Base-by-base conservation (phyloP, 2,329 filamentous ascomycete species). In the Diaporthe humulicola region DNA sequence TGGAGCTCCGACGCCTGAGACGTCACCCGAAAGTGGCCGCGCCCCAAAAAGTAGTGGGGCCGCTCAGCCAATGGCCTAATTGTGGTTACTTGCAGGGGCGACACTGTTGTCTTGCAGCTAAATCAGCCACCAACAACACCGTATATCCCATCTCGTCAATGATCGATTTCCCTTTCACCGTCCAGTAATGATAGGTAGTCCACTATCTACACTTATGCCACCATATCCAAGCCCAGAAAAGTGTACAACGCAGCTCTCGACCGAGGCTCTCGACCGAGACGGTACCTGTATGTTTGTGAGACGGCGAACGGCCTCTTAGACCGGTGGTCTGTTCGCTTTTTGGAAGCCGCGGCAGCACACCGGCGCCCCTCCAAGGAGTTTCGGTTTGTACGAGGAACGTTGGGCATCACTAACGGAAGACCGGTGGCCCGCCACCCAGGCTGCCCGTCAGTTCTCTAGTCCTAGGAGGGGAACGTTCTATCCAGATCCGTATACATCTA, bases 21-120 rank as follows among this genome's bases (percentile, higher is more conserved):
- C 69, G 73, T 74, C 73, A 74, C 69, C 56, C 61, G 61, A 61
- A n/a, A 50, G 45, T 45, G 30, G 56, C 22, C 57, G 54, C 42
- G 45, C 45, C 66, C 57, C 58, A 25, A 14, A 64, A 58, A 22
- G 38, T 36, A 45, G 67, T 54, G 71, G 71, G 52, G 28, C 28
- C 25, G 52, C 25, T 50, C 60, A 42, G 30, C 74, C 74, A 73
- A 75, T 73, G 52, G 71, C 66, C 56, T 74, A 15, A 33, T 38
- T 50, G 33, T 33, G 64, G 38, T 58, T 71, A 38, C 66, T 48
- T 40, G 33, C 56, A 36, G 22, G 69, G n/a, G 33, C 25, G 22
- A 12, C 54, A 36, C 19, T 17, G 19, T 14, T 17, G 36, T 19
- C 40, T 33, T 69, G n/a, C 28, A 33, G 50, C 22, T 17, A 56